Evolutionary conservation across 192 early-diverging fungal genomes (phyloP).

Genomic region (Entomortierella chlamydospora): DNA sequence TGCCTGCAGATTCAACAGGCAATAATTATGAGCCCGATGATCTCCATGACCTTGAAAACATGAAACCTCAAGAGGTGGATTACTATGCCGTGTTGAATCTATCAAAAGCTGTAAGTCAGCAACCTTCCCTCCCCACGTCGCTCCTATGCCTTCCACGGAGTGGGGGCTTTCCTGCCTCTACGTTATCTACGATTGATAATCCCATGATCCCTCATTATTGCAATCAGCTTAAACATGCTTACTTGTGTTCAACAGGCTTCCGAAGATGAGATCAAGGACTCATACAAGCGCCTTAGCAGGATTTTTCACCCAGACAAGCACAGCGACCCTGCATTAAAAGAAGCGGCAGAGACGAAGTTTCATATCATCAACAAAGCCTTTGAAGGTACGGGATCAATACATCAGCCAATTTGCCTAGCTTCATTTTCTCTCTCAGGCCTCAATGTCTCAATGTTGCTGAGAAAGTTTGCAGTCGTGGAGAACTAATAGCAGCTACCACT

Average conservation of each 20-base stretch:
- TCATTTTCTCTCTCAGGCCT: neutral
- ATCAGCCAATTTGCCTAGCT: neutral
- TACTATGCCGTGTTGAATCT: conserved; percentile 78
- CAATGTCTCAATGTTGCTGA: too few relatives aligned
- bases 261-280: conserved; percentile 77
- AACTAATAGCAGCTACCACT: neutral
- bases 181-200: too few relatives aligned
- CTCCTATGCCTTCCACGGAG: too few relatives aligned
- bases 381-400: conserved; percentile 62
- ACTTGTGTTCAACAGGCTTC: conserved; percentile 56
- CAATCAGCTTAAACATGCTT: too few relatives aligned
- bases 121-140: too few relatives aligned
- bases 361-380: conserved; percentile 83
- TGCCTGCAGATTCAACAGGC: conserved; percentile 29
- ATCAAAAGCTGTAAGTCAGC: conserved; percentile 61
- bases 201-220: too few relatives aligned
- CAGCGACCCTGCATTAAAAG: conserved; percentile 64
- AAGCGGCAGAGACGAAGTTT: conserved; percentile 79
- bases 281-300: conserved; percentile 78
- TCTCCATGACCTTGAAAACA: conserved; percentile 42
- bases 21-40: conserved; percentile 27
- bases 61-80: conserved; percentile 61
- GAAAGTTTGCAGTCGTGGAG: too few relatives aligned
- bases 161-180: too few relatives aligned
- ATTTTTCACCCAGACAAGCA: conserved; percentile 88